Conservation (phyloP, 371 early-diverging fungal genomes). For the Synchytrium microbalum region DNA sequence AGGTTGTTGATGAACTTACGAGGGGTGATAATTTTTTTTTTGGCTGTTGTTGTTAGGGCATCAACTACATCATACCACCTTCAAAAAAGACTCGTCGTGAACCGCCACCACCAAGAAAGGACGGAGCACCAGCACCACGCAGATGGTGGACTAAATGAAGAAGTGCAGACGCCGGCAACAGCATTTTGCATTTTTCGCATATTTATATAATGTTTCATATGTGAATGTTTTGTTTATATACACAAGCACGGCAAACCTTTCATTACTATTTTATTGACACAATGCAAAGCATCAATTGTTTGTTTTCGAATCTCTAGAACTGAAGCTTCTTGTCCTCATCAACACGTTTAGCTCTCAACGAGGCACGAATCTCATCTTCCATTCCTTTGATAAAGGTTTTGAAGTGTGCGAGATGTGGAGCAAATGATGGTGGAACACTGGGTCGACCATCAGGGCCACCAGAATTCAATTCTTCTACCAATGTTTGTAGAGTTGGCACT, state of each 20-base stretch:
- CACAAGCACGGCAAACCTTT: neutral
- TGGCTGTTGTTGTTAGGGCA: too few relatives aligned
- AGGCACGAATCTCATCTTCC: slow-evolving; percentile 27
- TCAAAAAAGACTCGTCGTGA: too few relatives aligned
- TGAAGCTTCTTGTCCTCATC: slow-evolving; percentile 22
- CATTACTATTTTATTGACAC: neutral
- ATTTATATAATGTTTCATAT: too few relatives aligned
- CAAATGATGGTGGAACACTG: slow-evolving; percentile 1
- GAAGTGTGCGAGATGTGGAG: slow-evolving; percentile 4
- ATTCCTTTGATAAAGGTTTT: slow-evolving; percentile 25
- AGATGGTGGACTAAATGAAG: too few relatives aligned
- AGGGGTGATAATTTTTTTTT: too few relatives aligned
- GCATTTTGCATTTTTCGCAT: too few relatives aligned
- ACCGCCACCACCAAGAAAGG: too few relatives aligned
- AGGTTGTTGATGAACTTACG: too few relatives aligned
- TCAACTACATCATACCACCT: too few relatives aligned
- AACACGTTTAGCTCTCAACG: slow-evolving; percentile 13
- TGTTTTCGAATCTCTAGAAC: slow-evolving; percentile 15
- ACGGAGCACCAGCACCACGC: too few relatives aligned
- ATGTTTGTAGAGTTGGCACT: slow-evolving; percentile 62
- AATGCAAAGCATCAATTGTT: neutral
- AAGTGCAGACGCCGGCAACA: too few relatives aligned
- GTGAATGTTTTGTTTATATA: too few relatives aligned
- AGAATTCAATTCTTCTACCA: slow-evolving; percentile 52
- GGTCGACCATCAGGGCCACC: neutral